Conservation (phyloP, 2,329 filamentous ascomycete species). For the Arachnopeziza araneosa region DNA sequence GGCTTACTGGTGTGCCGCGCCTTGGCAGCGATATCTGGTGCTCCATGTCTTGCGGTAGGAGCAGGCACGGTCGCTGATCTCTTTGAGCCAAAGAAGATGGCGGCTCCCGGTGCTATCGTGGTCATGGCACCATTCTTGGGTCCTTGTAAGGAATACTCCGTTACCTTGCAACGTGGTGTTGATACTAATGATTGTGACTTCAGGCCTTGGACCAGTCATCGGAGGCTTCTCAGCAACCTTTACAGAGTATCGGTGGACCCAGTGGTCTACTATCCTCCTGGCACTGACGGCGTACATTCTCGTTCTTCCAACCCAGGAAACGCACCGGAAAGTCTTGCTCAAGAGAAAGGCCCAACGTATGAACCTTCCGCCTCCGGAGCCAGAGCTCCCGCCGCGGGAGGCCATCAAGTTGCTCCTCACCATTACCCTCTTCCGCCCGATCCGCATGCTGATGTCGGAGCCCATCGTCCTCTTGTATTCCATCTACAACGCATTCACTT, state of each 20-base stretch:
- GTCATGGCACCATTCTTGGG: conserved; percentile 14
- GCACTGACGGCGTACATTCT: conserved; percentile 7
- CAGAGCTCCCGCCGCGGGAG: neutral
- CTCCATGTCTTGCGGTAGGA: conserved; percentile 9
- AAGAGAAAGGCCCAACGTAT: neutral
- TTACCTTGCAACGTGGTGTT: neutral
- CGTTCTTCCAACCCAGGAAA: conserved; percentile 10
- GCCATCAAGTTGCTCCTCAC: conserved; percentile 7
- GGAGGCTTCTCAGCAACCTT: conserved; percentile 10
- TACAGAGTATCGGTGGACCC: conserved; percentile 13
- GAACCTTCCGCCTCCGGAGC: neutral
- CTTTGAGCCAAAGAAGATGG: conserved; percentile 4
- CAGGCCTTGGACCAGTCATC: conserved; percentile 11
- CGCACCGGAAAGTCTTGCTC: conserved; percentile 15
- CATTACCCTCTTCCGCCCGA: conserved; percentile 31
- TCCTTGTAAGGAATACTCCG: conserved; percentile 3
- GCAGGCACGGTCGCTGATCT: conserved; percentile 13
- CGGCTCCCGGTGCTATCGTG: conserved; percentile 1
- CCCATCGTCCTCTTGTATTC: conserved; percentile 53
- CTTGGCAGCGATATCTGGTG: conserved; percentile 43
- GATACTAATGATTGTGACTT: neutral
- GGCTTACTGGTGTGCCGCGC: conserved; percentile 50
- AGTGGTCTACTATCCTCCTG: conserved; percentile 14
- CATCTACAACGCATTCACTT: conserved; percentile 44
- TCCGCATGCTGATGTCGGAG: conserved; percentile 55